phyloP scores from a whole-genome alignment of 2,329 filamentous ascomycete species.

The Epichloe sp. region DNA sequence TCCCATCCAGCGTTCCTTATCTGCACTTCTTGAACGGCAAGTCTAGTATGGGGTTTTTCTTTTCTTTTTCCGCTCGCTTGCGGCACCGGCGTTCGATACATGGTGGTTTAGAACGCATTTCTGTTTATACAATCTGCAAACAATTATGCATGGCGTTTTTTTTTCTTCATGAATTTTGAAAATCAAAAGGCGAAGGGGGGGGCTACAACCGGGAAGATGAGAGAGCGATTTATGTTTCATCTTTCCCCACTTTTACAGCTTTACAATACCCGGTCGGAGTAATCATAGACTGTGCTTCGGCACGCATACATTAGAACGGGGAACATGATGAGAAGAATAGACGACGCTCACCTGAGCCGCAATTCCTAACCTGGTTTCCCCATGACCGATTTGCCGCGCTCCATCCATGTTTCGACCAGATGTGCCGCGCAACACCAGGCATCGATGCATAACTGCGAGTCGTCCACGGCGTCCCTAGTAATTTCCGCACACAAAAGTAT shows the following conservation, averaged over 20 bases:
- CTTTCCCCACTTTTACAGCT: background rate
- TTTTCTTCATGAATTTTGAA: background rate
- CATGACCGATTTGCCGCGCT: too few relatives aligned
- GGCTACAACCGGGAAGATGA: background rate
- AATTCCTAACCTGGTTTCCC: background rate
- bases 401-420: too few relatives aligned
- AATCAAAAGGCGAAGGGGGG: background rate
- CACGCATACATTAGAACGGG: background rate
- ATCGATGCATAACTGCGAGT: too few relatives aligned
- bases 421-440: too few relatives aligned
- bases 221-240: background rate
- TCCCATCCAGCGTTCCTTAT: background rate
- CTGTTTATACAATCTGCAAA: background rate
- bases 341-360: background rate
- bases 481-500: too few relatives aligned
- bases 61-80: background rate
- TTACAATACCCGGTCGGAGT: conserved; percentile 1
- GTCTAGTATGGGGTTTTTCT: background rate
- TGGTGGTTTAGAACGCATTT: background rate
- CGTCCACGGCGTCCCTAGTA: too few relatives aligned
- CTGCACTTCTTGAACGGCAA: background rate
- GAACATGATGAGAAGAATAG: conserved; percentile 3
- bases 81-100: background rate
- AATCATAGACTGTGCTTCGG: background rate
- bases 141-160: conserved; percentile 3